phyloP scores from a whole-genome alignment of 208 protist genomes.

The Balamuthia mandrillaris region DNA sequence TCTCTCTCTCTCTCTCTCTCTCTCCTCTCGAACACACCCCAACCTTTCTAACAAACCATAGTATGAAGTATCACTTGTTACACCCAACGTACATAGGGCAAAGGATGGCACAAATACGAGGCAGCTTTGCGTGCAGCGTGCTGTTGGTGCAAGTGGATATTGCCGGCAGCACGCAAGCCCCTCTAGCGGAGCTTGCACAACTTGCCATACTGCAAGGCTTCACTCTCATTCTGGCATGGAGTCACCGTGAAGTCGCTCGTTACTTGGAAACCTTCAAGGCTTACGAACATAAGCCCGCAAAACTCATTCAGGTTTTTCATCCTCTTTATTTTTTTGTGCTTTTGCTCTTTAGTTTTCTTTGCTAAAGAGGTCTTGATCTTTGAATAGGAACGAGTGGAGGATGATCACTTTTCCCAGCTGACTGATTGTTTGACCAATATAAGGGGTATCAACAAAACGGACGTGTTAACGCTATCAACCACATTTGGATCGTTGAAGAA shows the following conservation, averaged over 20 bases:
- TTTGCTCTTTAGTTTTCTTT: not conserved
- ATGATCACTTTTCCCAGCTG: not conserved
- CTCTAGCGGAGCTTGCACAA: not conserved
- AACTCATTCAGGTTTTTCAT: slow-evolving; percentile 41
- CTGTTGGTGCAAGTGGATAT: slow-evolving; percentile 55
- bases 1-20: not conserved
- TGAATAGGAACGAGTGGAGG: not conserved
- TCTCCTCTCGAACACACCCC: not conserved
- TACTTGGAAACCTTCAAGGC: slow-evolving; percentile 66
- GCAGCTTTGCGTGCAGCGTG: slow-evolving; percentile 25
- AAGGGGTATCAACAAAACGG: slow-evolving; percentile 55
- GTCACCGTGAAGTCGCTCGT: slow-evolving; percentile 43
- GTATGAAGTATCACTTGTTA: slow-evolving; percentile 54
- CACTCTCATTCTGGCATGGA: slow-evolving; percentile 46
- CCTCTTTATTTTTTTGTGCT: not conserved
- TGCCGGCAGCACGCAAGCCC: not conserved
- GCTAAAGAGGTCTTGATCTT: no score
- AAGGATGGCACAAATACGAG: slow-evolving; percentile 39
- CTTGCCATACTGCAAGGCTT: not conserved
- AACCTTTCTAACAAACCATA: slow-evolving; percentile 6
- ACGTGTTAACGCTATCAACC: slow-evolving; percentile 47
- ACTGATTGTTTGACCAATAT: slow-evolving; percentile 45
- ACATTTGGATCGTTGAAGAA: slow-evolving; percentile 33
- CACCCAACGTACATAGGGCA: slow-evolving; percentile 50
- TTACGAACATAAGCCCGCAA: slow-evolving; percentile 62